phyloP scores from a whole-genome alignment of 495 filamentous ascomycete genomes.

The Hypomontagnella submonticulosa region DNA sequence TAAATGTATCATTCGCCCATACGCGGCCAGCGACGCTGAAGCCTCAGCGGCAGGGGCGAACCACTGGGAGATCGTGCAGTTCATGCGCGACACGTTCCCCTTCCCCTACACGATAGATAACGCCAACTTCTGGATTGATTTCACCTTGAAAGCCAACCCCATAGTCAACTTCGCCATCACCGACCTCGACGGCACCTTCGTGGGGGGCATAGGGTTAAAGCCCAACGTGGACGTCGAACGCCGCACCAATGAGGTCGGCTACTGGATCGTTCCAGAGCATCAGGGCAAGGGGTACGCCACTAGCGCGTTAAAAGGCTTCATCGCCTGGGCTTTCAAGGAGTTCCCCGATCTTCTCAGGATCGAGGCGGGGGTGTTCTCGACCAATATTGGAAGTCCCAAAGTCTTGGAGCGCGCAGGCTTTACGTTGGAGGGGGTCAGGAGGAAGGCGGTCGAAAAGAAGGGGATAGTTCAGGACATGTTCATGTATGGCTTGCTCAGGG shows the following conservation, averaged over 20 bases:
- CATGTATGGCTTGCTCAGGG: constrained; percentile 50
- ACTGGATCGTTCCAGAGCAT: constrained; percentile 49
- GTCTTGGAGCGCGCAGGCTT: constrained; percentile 54
- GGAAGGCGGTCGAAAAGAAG: constrained; percentile 51
- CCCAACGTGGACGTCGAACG: constrained; percentile 45
- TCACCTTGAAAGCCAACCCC: background rate
- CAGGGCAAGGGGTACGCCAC: constrained; percentile 56
- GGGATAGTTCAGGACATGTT: constrained; percentile 47
- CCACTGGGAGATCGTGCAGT: constrained; percentile 45
- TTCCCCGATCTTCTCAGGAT: constrained; percentile 47
- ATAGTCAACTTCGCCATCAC: constrained; percentile 49
- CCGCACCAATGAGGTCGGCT: constrained; percentile 53
- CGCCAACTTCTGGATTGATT: constrained; percentile 45
- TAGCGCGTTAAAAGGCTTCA: constrained; percentile 29
- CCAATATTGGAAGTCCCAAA: constrained; percentile 48
- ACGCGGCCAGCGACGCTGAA: constrained; percentile 44
- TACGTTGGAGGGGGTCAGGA: constrained; percentile 50
- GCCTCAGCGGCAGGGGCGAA: constrained; percentile 42
- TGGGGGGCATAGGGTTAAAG: constrained; percentile 51
- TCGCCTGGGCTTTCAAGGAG: constrained; percentile 49
- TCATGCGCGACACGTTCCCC: constrained; percentile 52
- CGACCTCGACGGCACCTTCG: constrained; percentile 37
- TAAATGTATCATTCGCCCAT: constrained; percentile 48
- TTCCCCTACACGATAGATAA: constrained; percentile 51
- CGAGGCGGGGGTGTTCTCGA: constrained; percentile 47